These are phyloP conservation scores for Aspergillus jensenii DNA, from an alignment of 2,329 filamentous ascomycete species.

Conservation along the genomic window DNA sequence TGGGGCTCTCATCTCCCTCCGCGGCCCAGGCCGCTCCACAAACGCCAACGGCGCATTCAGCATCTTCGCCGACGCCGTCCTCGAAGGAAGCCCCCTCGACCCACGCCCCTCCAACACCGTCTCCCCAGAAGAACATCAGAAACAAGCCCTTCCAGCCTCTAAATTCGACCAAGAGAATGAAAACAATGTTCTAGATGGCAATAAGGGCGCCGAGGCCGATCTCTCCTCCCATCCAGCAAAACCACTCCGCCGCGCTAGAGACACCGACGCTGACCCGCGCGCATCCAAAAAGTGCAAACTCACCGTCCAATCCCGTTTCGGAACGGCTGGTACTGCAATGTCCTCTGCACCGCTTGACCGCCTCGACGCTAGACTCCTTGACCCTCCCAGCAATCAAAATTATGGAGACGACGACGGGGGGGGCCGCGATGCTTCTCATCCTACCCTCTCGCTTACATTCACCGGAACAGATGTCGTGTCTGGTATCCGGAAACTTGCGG, in stretches of 20 bases:
- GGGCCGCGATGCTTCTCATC: conserved; percentile 9
- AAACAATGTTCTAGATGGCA: conserved; percentile 16
- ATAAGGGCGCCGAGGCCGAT: not conserved
- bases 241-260: not conserved
- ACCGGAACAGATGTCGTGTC: conserved; percentile 77
- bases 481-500: conserved; percentile 74
- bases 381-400: conserved; percentile 25
- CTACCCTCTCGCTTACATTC: conserved; percentile 58
- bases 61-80: conserved; percentile 67
- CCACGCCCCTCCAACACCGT: conserved; percentile 41
- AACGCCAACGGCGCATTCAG: conserved; percentile 75
- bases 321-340: conserved; percentile 50
- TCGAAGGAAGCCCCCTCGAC: conserved; percentile 53
- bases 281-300: conserved; percentile 59
- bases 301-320: conserved; percentile 70
- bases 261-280: conserved; percentile 8
- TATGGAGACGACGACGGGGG: conserved; percentile 12
- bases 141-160: not conserved
- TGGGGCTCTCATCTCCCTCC: conserved; percentile 65
- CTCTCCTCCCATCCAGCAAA: not conserved
- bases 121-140: conserved; percentile 30
- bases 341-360: conserved; percentile 43
- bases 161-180: conserved; percentile 5
- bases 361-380: conserved; percentile 52
- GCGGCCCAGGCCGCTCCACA: conserved; percentile 69